Percentiles rank a stretch among this genome's conserved stretches.
These are phyloP conservation scores for Gamsiella multidivaricata DNA, from an alignment of 192 early-diverging fungal species.

Conservation along the genomic window DNA sequence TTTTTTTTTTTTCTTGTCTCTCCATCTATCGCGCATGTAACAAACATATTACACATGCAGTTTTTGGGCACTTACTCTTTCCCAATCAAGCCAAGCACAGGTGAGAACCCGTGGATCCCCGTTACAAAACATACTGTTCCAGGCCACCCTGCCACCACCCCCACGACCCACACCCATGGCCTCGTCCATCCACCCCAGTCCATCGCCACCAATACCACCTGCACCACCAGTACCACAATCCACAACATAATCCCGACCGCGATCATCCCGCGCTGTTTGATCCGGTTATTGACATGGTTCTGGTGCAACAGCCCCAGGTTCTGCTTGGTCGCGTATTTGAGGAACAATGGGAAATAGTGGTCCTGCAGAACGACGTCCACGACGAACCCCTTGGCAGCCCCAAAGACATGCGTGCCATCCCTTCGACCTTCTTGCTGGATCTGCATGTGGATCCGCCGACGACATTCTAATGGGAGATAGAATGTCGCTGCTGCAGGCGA, in stretches of 20 bases:
- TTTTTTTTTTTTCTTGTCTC: too few species aligned
- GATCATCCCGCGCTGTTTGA: conserved; percentile 10
- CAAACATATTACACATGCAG: not conserved
- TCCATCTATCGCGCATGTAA: not conserved
- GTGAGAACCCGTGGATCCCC: conserved; percentile 26
- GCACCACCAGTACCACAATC: conserved; percentile 7
- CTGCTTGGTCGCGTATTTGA: conserved; percentile 29
- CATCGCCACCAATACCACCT: conserved; percentile 18
- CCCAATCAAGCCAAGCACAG: conserved; percentile 15
- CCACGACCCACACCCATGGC: conserved; percentile 35
- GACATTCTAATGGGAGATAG: conserved; percentile 41
- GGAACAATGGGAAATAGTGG: conserved; percentile 40
- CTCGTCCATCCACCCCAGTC: conserved; percentile 26
- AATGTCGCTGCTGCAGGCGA: conserved; percentile 27
- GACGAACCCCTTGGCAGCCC: conserved; percentile 41
- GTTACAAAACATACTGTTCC: conserved; percentile 13
- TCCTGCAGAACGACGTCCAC: conserved; percentile 41
- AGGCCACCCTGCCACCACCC: conserved; percentile 20
- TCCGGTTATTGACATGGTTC: conserved; percentile 15
- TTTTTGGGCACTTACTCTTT: conserved; percentile 12
- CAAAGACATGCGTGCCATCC: conserved; percentile 23
- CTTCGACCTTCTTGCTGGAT: conserved; percentile 31
- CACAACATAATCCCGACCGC: conserved; percentile 4
- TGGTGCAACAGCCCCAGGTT: conserved; percentile 31
- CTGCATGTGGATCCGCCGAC: conserved; percentile 34